Evolutionary conservation across 257 asterid genomes (phyloP), one percentile per base, ranked within the genome.

Genomic region (Fraxinus excelsior): DNA sequence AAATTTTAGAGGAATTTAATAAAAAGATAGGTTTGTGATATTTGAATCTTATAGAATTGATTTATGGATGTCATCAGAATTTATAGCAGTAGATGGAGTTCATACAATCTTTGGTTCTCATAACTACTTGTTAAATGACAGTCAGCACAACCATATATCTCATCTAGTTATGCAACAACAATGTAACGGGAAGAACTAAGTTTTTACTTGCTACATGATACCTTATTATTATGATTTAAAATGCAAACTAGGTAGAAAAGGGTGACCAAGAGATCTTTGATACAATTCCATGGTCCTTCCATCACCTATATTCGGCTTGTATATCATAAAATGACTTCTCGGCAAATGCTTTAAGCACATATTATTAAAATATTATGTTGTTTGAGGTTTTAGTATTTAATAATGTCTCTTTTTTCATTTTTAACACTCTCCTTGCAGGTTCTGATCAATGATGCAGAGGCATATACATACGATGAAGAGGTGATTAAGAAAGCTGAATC

Each of bases 401-500:
- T 46, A 38, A 31, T 60, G 35, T 49, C 7, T 35, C 23, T 1
- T 42, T 75, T 9, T 38, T 35, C 25, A 76, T 72, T 62, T 23
- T 68, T 44, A 0, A 13, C 19, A 3, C n/a, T 25, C 49, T 9
- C 73, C 58, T 51, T 74, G 60, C 88, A 96, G 99, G 90, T 96
- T 26, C 72, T 75, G 58, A 91, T 96, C 80, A 81, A 79, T 80
- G 96, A 94, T 80, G 88, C 97, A 6, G 98, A 96, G 84, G 96
- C 96, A 32, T 96, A 93, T 74, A 86, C 98, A 0, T 96, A 92
- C 1, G 99, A 96, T 44, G 99, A 96, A 32, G 99, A 96, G 87
- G 92, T 96, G 86, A 80, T 92, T 14, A 96, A 96, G 92, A 92
- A 91, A 87, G 93, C 93, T 29, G 99, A 92, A n/a, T 86, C 96